Conservation (phyloP, 352 stramenopile species). For the Globisporangium alternatum region DNA sequence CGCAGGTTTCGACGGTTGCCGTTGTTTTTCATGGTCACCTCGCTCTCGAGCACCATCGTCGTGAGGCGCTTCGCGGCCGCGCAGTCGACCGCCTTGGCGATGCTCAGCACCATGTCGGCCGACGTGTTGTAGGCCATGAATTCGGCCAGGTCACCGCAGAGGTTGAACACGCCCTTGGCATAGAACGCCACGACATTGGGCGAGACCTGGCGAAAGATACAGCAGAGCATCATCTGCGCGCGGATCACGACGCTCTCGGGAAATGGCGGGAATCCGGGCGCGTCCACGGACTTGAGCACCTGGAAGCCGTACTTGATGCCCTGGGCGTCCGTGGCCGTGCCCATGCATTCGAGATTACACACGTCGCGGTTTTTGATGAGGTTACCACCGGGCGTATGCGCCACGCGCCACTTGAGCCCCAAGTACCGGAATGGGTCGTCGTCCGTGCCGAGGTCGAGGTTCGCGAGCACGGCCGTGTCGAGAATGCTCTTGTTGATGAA, state of each 20-base stretch:
- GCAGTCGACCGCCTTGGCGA: constrained; percentile 18
- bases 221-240: constrained; percentile 13
- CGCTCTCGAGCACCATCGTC: constrained; percentile 21
- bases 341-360: constrained; percentile 45
- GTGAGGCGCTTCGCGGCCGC: constrained; percentile 23
- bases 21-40: neutral
- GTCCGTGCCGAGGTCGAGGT: constrained; percentile 31
- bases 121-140: constrained; percentile 13
- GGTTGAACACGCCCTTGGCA: constrained; percentile 11
- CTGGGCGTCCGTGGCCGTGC: constrained; percentile 26
- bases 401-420: constrained; percentile 44
- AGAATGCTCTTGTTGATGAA: constrained; percentile 35
- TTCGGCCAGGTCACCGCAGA: constrained; percentile 11
- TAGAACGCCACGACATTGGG: constrained; percentile 7
- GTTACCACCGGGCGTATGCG: constrained; percentile 16
- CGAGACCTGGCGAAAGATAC: constrained; percentile 14
- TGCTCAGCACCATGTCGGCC: constrained; percentile 12
- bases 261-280: neutral
- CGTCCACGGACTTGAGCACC: constrained; percentile 16
- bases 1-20: neutral
- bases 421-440: constrained; percentile 46
- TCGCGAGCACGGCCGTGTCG: constrained; percentile 41
- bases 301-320: constrained; percentile 34
- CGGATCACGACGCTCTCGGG: constrained; percentile 2
- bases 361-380: constrained; percentile 46